Base-by-base conservation (phyloP, 345 rosid genomes). In the Aegle marmelos region DNA sequence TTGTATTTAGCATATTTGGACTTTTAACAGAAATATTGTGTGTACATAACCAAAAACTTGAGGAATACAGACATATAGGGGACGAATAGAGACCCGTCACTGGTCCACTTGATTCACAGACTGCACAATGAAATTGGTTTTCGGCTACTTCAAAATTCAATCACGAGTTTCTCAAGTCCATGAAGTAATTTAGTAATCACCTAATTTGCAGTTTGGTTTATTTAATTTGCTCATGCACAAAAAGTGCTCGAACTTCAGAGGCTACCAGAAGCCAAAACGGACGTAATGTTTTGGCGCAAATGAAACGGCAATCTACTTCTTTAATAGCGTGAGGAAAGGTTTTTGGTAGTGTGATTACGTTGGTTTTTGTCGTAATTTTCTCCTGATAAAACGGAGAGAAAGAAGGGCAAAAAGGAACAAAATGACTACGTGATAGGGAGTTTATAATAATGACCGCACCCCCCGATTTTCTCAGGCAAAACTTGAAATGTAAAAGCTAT, bases 41-140 rank as follows among this genome's bases (percentile, higher is more conserved):
- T 11, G 3, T 41, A 2, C 4, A 11, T 41, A 2, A 41, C 50
- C 11, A 13, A 11, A 10, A 41, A 11, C 13, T 41, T 11, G 17
- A 11, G 48, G 48, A 45, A 5, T 45, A 45, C 4, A 45, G 13
- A 13, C 3, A 13, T 3, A 37, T 9, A 37, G 0, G 39, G 39
- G 45, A 10, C 2, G 4, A 41, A 41, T 0, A 45, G 50, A 10
- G 17, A 11, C 50, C 50, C 50, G 50, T 45, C 17, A 54, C 7
- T 71, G 75, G 39, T 45, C 9, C 73, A 70, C 73, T 54, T 19
- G 27, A 11, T 11, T 54, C 75, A 72, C 75, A 21, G 63, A 33
- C 73, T 19, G 17, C 14, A 45, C 17, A 45, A 13, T 13, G 50
- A 45, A 45, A 10, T 45, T 45, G 1, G 17, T 45, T 45, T 45